Base-by-base conservation (phyloP, 2,329 filamentous ascomycete species). In the Fusarium siculi region DNA sequence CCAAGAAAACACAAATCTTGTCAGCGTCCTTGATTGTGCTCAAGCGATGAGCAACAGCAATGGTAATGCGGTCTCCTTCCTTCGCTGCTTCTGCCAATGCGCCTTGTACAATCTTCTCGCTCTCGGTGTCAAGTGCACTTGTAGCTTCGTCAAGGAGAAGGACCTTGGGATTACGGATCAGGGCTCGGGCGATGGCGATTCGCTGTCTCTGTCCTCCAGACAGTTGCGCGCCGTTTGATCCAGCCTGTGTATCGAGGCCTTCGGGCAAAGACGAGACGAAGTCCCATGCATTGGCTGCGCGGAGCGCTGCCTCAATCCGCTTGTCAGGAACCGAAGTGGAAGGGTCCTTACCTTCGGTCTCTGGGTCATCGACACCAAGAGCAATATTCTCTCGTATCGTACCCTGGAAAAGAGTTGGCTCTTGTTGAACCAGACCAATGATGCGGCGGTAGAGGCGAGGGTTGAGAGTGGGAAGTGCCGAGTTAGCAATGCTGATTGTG, bases 11-110 rank as follows among this genome's bases (percentile, higher is more conserved):
- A 70, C 88, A 90, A 30, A 92, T 92, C 9, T 85, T 79, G 76
- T 91, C 87, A 0, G 88, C 88, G 61, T 91, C 85, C 82, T 97
- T 97, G 82, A 98, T 97, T 0, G 95, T 98, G 9, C 93, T 96
- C 9, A 98, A 87, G 46, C 96, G 90, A 83, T 98, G 95, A 2
- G 95, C 96, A 77, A 98, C 97, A 92, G 76, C 76, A 47, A 78
- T 66, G 9, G 76, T 78, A 43, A 76, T 77, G 19, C 76, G 75
- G 46, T 77, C 92, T 39, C 94, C 94, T 72, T 89, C 87, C 46
- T 97, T 90, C 30, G 98, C 87, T 43, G 90, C 90, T 76, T 89
- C 91, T 5, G 89, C 89, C 9, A 98, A 87, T 4, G 95, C 96
- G 73, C 92, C 90, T 81, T 98, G 97, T 67, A 98, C 76, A 15